phyloP scores from a whole-genome alignment of 208 protist genomes.

The Wallacemonas sp. region DNA sequence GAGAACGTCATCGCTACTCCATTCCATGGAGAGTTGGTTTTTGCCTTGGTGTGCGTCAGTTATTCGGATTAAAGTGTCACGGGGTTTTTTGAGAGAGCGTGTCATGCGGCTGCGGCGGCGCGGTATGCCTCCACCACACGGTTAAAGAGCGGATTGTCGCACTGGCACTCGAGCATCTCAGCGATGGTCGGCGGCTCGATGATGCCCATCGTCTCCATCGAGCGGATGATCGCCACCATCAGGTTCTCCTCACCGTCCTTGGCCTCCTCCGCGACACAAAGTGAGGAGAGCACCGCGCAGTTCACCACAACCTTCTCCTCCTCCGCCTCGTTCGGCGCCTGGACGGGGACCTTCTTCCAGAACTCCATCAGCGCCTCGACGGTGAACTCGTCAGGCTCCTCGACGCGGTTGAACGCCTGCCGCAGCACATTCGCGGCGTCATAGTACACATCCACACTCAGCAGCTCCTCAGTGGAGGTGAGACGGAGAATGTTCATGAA shows the following conservation, averaged over 20 bases:
- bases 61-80: no score
- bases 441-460: conserved; percentile 77
- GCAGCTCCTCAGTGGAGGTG: conserved; percentile 68
- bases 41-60: no score
- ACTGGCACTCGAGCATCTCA: conserved; percentile 41
- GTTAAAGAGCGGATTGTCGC: conserved; percentile 35
- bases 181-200: conserved; percentile 54
- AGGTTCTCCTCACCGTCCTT: conserved; percentile 54
- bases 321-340: conserved; percentile 22
- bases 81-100: no score
- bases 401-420: conserved; percentile 64
- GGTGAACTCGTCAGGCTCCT: conserved; percentile 47
- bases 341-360: conserved; percentile 63
- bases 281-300: conserved; percentile 46
- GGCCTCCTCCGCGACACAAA: conserved; percentile 49
- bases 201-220: conserved; percentile 59
- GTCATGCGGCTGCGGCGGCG: no score
- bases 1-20: no score
- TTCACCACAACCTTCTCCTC: conserved; percentile 57
- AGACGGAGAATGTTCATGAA: conserved; percentile 84
- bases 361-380: conserved; percentile 77
- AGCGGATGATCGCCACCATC: conserved; percentile 59
- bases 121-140: conserved; percentile 39
- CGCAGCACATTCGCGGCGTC: conserved; percentile 75
- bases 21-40: no score